Evolutionary conservation across 306 rosid genomes (phyloP), one percentile per base, ranked within the genome.

Genomic region (Prosopis cineraria): DNA sequence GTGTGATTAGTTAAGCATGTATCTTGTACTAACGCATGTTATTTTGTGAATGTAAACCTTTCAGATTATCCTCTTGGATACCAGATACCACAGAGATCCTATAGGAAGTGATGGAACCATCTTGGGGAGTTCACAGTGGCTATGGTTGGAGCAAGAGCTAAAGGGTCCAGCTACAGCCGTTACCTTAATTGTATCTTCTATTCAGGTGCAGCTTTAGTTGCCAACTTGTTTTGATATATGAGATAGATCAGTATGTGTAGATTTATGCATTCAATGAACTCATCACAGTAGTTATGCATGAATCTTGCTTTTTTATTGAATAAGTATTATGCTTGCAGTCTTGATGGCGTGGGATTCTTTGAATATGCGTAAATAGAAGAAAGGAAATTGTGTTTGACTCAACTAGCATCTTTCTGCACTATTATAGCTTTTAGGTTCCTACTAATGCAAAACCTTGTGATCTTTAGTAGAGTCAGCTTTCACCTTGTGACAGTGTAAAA

Each of bases 81-180:
- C 93, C 68, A 89, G 97, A 86, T 93, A 90, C 81, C 93, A 93
- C 86, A 85, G 97, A 82, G 97, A 93, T 76, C 84, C 92, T 65
- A 24, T 93, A 77, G 88, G 75, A 80, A 93, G 91, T 67, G 93
- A 87, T 79, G 96, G 96, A 78, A 89, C 84, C 77, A 86, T 93
- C 78, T 83, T 93, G 87, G 97, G 96, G 71, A 50, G 53, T 75
- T 84, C 86, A 22, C 96, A 93, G 60, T 90, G 97, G 96, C 71
- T 78, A 24, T 93, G 97, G 97, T 81, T 93, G 80, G 91, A 89
- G 84, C 85, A 66, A 50, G 96, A 93, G 85, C 77, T 93, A 63
- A 82, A 83, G 76, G 89, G 85, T 80, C 84, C 87, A 27, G 80
- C 88, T 66, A 84, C 97, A 16, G 89, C 90, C 74, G 33, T 90